phyloP scores from a whole-genome alignment of 345 rosid genomes.

The Eucalyptus sp. region DNA sequence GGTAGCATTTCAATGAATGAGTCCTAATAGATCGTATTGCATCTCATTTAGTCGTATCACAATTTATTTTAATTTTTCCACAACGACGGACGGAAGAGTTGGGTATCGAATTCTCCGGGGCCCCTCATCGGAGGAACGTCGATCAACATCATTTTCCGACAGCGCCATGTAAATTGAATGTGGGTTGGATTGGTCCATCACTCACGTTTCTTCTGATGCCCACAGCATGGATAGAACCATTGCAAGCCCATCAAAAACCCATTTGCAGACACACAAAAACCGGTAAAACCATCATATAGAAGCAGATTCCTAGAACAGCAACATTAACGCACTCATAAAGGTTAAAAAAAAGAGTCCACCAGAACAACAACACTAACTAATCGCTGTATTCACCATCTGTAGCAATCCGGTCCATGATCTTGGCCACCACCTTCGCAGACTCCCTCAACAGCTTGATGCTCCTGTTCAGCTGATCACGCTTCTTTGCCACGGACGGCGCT shows the following conservation, averaged over 20 bases:
- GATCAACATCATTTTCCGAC: background rate
- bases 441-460: constrained; percentile 5
- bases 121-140: background rate
- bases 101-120: background rate
- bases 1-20: too few species aligned
- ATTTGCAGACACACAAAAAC: background rate
- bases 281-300: background rate
- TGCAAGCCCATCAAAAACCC: background rate
- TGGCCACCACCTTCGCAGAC: constrained; percentile 1
- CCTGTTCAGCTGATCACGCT: constrained; percentile 9
- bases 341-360: too few species aligned
- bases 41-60: background rate
- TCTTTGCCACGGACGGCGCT: constrained; percentile 2
- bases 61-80: too few species aligned
- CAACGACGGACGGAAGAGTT: too few species aligned
- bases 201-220: too few species aligned
- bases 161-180: too few species aligned
- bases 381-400: background rate
- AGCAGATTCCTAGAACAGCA: constrained; percentile 1
- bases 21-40: background rate
- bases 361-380: too few species aligned
- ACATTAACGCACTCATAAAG: background rate
- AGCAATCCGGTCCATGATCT: constrained; percentile 1
- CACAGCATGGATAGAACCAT: background rate
- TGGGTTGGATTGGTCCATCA: too few species aligned